Evolutionary conservation across 768 basidiomycete species (phyloP).

Genomic region (Pleurotus tuber-regium): DNA sequence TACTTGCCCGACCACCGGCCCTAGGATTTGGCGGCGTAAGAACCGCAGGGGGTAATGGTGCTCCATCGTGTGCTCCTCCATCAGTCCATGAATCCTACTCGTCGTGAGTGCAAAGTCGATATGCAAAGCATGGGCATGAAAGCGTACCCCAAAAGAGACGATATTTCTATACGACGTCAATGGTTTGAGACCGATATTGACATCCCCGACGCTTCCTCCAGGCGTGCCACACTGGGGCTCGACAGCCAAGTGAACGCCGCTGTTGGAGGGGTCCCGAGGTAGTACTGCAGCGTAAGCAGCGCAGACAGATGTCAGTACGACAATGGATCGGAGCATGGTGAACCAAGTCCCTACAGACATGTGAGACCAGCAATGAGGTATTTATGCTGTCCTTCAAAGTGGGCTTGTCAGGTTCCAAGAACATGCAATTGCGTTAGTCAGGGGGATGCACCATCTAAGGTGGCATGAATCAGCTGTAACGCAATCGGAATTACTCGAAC

Average conservation of each 20-base stretch:
- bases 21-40: conserved; percentile 39
- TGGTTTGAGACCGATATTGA: conserved; percentile 40
- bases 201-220: conserved; percentile 35
- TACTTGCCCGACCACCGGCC: conserved; percentile 50
- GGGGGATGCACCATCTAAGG: not conserved
- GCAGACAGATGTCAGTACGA: conserved; percentile 20
- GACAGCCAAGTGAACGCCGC: conserved; percentile 38
- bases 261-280: conserved; percentile 13
- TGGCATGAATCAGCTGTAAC: conserved; percentile 8
- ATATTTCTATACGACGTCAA: conserved; percentile 40
- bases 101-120: conserved; percentile 20
- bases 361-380: conserved; percentile 2
- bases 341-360: conserved; percentile 7
- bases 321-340: conserved; percentile 16
- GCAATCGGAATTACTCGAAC: conserved; percentile 6
- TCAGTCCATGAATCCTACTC: conserved; percentile 31
- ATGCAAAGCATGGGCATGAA: not conserved
- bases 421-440: conserved; percentile 1
- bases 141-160: conserved; percentile 48
- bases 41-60: conserved; percentile 37
- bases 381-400: conserved; percentile 8
- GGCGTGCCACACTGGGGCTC: conserved; percentile 43
- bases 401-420: not conserved
- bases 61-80: conserved; percentile 43
- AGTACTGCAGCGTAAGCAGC: conserved; percentile 19